Evolutionary conservation across 1,284 basidiomycete species (phyloP).

Genomic region (Sphagnurus paluster): DNA sequence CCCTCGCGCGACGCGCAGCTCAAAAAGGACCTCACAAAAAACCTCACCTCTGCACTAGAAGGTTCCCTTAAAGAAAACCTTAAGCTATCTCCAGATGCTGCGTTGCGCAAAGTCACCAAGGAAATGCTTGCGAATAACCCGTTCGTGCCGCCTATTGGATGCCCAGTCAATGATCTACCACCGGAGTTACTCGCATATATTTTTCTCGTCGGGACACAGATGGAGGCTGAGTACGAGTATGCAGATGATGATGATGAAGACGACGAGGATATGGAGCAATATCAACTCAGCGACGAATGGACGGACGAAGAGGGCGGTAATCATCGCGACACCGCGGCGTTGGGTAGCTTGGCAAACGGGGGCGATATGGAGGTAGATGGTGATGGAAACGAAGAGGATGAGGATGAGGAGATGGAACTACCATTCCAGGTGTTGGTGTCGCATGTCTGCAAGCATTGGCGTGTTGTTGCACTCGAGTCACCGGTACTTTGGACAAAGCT

Average conservation of each 20-base stretch:
- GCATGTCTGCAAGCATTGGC: slow-evolving; percentile 40
- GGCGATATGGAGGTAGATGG: slow-evolving; percentile 14
- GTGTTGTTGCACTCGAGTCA: slow-evolving; percentile 34
- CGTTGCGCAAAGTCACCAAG: slow-evolving; percentile 30
- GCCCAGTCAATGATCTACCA: slow-evolving; percentile 56
- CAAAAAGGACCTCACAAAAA: slow-evolving; percentile 19
- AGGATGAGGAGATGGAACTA: slow-evolving; percentile 17
- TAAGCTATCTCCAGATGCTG: slow-evolving; percentile 26
- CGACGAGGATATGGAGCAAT: slow-evolving; percentile 10
- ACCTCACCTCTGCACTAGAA: slow-evolving; percentile 25
- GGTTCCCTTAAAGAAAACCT: slow-evolving; percentile 27
- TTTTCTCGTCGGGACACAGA: slow-evolving; percentile 48
- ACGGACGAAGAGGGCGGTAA: slow-evolving; percentile 30
- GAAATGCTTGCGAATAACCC: slow-evolving; percentile 44
- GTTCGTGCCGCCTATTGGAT: slow-evolving; percentile 49
- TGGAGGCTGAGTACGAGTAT: slow-evolving; percentile 35
- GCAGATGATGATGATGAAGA: slow-evolving; percentile 25
- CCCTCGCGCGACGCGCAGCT: slow-evolving; percentile 1
- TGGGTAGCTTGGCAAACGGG: slow-evolving; percentile 3
- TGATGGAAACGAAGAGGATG: slow-evolving; percentile 18
- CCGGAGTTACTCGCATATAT: slow-evolving; percentile 59
- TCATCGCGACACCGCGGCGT: background rate
- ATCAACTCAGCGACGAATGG: slow-evolving; percentile 23
- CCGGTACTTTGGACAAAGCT: slow-evolving; percentile 36
- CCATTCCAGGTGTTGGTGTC: slow-evolving; percentile 40